Conservation (phyloP, 768 basidiomycete species). For the Paxillus involutus region DNA sequence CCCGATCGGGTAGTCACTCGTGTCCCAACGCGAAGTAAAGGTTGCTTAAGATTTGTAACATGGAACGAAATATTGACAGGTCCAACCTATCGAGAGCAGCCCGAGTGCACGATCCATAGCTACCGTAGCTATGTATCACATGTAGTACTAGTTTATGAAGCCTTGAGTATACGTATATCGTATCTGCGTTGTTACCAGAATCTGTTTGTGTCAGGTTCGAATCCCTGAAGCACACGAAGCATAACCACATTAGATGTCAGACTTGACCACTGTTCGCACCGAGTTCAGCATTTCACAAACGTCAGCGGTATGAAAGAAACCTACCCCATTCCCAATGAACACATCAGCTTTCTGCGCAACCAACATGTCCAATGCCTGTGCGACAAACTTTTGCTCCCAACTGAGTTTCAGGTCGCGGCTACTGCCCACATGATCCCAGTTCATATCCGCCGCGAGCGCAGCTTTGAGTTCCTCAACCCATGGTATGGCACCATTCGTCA, state of each 20-base stretch:
- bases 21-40: too few species aligned
- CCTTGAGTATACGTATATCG: background rate
- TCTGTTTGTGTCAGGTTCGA: slow-evolving; percentile 28
- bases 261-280: slow-evolving; percentile 37
- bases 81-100: too few species aligned
- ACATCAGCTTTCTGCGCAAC: slow-evolving; percentile 47
- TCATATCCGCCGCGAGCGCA: slow-evolving; percentile 28
- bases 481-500: slow-evolving; percentile 43
- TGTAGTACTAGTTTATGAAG: background rate
- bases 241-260: slow-evolving; percentile 41
- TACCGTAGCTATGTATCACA: too few species aligned
- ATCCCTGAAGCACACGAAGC: slow-evolving; percentile 34
- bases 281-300: slow-evolving; percentile 1
- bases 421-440: slow-evolving; percentile 44
- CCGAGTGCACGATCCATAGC: too few species aligned
- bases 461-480: slow-evolving; percentile 44
- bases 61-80: too few species aligned
- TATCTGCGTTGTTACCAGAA: slow-evolving; percentile 34
- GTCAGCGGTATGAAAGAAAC: slow-evolving; percentile 7
- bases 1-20: too few species aligned
- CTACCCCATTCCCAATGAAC: slow-evolving; percentile 55
- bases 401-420: slow-evolving; percentile 44
- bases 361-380: slow-evolving; percentile 51
- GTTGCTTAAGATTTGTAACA: too few species aligned
- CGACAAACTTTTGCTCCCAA: slow-evolving; percentile 42